Evolutionary conservation across 2,329 filamentous ascomycete species (phyloP).

Genomic region (Colletotrichum brevisporum): DNA sequence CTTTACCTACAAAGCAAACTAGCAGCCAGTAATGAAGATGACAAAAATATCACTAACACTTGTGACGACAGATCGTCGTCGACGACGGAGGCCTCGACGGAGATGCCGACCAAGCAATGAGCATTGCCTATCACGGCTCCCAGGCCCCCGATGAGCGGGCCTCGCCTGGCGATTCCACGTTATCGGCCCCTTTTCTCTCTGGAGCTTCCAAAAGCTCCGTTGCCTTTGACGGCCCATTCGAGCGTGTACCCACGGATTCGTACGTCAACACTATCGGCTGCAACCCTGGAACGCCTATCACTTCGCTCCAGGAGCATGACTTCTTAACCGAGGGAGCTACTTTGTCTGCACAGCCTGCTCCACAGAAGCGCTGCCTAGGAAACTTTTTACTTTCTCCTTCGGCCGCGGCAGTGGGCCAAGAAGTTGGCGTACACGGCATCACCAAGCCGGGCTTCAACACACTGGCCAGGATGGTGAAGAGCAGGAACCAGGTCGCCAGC

Average conservation of each 20-base stretch:
- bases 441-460: slow-evolving; percentile 29
- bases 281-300: background rate
- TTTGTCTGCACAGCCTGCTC: background rate
- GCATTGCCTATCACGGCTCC: slow-evolving; percentile 35
- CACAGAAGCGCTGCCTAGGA: background rate
- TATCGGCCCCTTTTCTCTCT: background rate
- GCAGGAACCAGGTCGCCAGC: background rate
- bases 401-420: background rate
- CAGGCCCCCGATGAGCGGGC: background rate
- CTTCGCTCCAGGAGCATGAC: background rate
- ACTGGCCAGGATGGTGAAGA: slow-evolving; percentile 16
- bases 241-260: slow-evolving; percentile 3
- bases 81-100: slow-evolving; percentile 34
- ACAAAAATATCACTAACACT: slow-evolving; percentile 12
- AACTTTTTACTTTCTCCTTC: background rate
- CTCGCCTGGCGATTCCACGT: background rate
- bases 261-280: background rate
- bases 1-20: slow-evolving; percentile 43
- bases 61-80: slow-evolving; percentile 23
- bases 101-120: slow-evolving; percentile 43
- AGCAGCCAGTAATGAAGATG: background rate
- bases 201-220: background rate
- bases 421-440: slow-evolving; percentile 13
- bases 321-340: background rate
- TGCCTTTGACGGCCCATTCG: background rate